Evolutionary conservation across 495 filamentous ascomycete species (phyloP), one percentile per base, ranked within the genome.

Genomic region (Mytilinidion resinicola): DNA sequence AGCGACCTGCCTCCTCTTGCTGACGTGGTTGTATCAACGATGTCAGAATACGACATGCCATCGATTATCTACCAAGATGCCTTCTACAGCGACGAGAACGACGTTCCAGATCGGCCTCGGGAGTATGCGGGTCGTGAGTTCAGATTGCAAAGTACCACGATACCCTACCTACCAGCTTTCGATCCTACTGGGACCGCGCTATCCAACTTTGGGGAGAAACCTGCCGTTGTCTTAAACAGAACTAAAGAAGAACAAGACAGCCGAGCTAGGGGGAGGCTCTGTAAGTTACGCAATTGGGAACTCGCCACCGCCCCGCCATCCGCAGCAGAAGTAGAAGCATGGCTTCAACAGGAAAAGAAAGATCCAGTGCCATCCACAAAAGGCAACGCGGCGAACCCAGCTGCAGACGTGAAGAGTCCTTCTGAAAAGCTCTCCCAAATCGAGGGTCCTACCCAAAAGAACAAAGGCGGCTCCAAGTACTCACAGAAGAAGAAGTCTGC

Each of bases 81-180:
- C 14, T 91, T 85, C 64, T 97, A 96, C 65, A 87, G 90, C 59
- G 77, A 89, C n/a, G 88, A 92, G 53, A 77, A 72, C 53, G 93
- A 98, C 73, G 88, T 96, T 3, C 95, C 95, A 8, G 80, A 87
- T 37, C 80, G 83, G 51, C 69, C 79, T 10, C 78, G 89, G 48
- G 89, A 95, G 72, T 97, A 96, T 70, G 95, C 87, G 9, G 92
- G 92, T 15, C 83, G 82, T 62, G 90, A 95, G 62, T 96, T 95
- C 69, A 87, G 81, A 49, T 70, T 96, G 1, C 82, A 82, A 67
- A 88, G 92, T 53, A 81, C 80, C 56, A 85, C 82, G 0, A 70
- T 89, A 7, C 87, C 88, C 3, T 93, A 83, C 67, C 80, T 96
- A 1, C 88, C 90, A 0, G 74, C 82, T 4, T 96, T 97, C 63